A percentile compares a stretch with the other conserved stretches of the same genome.
Evolutionary conservation across 257 asterid species (phyloP).

Genomic region (Capsicum rhomboideum): DNA sequence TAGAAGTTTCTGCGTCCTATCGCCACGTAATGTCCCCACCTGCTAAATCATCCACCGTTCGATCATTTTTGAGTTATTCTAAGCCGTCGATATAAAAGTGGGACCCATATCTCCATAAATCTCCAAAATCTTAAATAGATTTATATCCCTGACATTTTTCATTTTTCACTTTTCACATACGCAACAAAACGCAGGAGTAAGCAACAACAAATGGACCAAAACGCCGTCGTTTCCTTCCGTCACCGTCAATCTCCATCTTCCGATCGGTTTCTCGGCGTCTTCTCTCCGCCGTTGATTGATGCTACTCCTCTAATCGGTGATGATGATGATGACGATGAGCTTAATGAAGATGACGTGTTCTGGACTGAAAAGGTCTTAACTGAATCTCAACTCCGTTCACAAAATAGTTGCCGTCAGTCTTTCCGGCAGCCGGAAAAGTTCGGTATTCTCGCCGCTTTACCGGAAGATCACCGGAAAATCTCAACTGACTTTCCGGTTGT

Average conservation of each 20-base stretch:
- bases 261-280: slow-evolving; percentile 54
- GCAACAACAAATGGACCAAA: slow-evolving; percentile 35
- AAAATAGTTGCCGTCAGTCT: slow-evolving; percentile 11
- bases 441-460: slow-evolving; percentile 68
- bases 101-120: background rate
- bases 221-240: slow-evolving; percentile 30
- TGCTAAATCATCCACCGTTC: background rate
- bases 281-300: slow-evolving; percentile 47
- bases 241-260: slow-evolving; percentile 57
- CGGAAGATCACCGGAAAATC: slow-evolving; percentile 27
- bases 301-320: background rate
- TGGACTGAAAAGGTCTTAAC: slow-evolving; percentile 31
- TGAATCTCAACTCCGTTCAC: slow-evolving; percentile 7
- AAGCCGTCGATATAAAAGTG: background rate
- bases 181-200: background rate
- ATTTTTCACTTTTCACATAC: background rate
- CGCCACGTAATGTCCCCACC: slow-evolving; percentile 5
- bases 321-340: slow-evolving; percentile 41
- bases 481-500: slow-evolving; percentile 19
- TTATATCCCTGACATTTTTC: background rate
- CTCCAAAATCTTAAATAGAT: background rate
- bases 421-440: slow-evolving; percentile 36
- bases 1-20: background rate
- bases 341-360: slow-evolving; percentile 67
- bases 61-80: no score